A percentile compares a stretch with the other conserved stretches of the same genome.
Evolutionary conservation across 1,284 basidiomycete species (phyloP).

Genomic region (Fomitopsis schrenkii): DNA sequence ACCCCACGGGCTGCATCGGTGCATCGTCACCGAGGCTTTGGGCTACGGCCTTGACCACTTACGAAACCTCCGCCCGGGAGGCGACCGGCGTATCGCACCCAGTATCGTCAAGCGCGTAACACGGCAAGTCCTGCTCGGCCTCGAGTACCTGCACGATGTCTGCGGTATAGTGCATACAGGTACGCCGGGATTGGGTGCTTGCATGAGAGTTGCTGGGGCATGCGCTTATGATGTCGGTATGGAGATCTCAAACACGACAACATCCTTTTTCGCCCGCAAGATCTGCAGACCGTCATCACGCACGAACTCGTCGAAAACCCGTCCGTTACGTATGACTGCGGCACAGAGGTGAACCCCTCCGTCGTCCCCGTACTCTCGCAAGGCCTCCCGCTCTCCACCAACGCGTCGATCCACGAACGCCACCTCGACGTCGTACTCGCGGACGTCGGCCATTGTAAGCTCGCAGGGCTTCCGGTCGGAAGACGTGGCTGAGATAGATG

Average conservation of each 20-base stretch:
- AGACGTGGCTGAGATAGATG: neutral
- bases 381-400: constrained; percentile 4
- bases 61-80: constrained; percentile 23
- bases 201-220: neutral
- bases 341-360: constrained; percentile 5
- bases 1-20: constrained; percentile 35
- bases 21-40: constrained; percentile 46
- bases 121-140: constrained; percentile 41
- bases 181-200: neutral
- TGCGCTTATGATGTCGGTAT: neutral
- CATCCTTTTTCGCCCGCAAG: constrained; percentile 31
- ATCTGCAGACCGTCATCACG: constrained; percentile 8
- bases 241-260: constrained; percentile 45
- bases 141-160: constrained; percentile 45
- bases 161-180: constrained; percentile 35
- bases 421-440: constrained; percentile 5
- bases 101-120: constrained; percentile 41
- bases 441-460: neutral
- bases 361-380: constrained; percentile 10
- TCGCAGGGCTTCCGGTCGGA: neutral
- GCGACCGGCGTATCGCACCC: constrained; percentile 32
- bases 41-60: constrained; percentile 34
- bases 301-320: constrained; percentile 11
- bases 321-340: constrained; percentile 9
- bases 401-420: constrained; percentile 3